Evolutionary conservation across 2,329 filamentous ascomycete genomes (phyloP).

Genomic region (Mollisiaceae sp.): DNA sequence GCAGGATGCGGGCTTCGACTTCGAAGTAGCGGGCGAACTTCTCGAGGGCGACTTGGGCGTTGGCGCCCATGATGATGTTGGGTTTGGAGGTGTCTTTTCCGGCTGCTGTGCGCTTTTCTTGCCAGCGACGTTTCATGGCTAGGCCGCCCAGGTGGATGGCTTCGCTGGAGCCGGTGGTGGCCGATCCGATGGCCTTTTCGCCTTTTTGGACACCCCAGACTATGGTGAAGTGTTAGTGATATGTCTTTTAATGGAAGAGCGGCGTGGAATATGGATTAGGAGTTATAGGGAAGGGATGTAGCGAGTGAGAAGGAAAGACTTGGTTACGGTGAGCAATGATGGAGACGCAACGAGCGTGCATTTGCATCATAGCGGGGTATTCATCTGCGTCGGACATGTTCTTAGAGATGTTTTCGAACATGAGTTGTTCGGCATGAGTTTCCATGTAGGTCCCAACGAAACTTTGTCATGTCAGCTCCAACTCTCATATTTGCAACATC

Average conservation of each 20-base stretch:
- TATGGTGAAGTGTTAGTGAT: no score
- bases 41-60: constrained; percentile 74
- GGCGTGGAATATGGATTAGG: no score
- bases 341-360: constrained; percentile 70
- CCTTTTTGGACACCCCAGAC: constrained; percentile 66
- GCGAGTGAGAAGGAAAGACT: no score
- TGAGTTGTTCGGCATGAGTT: constrained; percentile 65
- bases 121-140: constrained; percentile 78
- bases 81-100: constrained; percentile 68
- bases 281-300: no score
- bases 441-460: constrained; percentile 79
- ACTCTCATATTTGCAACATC: neutral
- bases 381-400: constrained; percentile 75
- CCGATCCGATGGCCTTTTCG: constrained; percentile 69
- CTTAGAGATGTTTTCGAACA: constrained; percentile 72
- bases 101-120: constrained; percentile 62
- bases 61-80: constrained; percentile 77
- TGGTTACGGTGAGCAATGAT: constrained; percentile 61
- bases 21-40: constrained; percentile 79
- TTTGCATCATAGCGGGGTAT: constrained; percentile 62
- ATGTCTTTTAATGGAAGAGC: no score
- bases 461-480: constrained; percentile 42
- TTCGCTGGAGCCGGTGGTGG: constrained; percentile 74
- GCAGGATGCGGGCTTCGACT: constrained; percentile 69
- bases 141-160: constrained; percentile 73